Evolutionary conservation across 441 rosid species (phyloP), one percentile per base, ranked within the genome.

Genomic region (Pelargonium australe): DNA sequence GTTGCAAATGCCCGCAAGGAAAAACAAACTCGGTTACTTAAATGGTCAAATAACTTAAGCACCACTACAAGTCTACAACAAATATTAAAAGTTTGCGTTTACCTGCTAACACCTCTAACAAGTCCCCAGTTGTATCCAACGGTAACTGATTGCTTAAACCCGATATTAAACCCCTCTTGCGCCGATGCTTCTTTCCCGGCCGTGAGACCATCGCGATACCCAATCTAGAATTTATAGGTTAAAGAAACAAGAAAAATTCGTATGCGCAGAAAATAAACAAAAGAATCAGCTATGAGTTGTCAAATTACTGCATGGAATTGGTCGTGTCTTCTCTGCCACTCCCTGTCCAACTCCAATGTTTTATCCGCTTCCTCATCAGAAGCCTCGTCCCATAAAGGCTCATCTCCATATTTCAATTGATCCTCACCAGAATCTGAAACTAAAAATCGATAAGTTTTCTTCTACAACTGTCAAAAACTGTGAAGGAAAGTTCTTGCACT

Each of bases 101-200:
- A 91, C 95, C 93, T 87, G 65, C 91, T 79, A 75, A 91, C 76
- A 60, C 98, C 98, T 83, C 86, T 85, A 64, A 83, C 85, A 68
- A 75, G 40, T 64, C 97, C 97, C 87, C 85, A 89, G 60, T 84
- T 85, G 86, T 80, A 81, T 40, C 96, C 96, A 7, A 20, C 40
- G 25, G 65, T 67, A 72, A 87, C 84, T 11, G 99, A 91, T 63
- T 87, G 83, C 72, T 81, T 85, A 71, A 84, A 88, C 55, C 96
- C 97, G 16, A 73, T 34, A 78, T 91, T 88, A 70, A 88, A 93
- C 67, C 98, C 98, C 68, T 87, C 85, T 49, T 91, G 95, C 9
- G 94, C 84, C 79, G 83, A 78, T 68, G 85, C 88, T 71, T 90
- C 88, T 83, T 85, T 82, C 64, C 93, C 90, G 0, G 89, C 88